These are phyloP conservation scores for Psophocarpus tetragonolobus DNA, from an alignment of 306 rosid species.

Conservation along the genomic window DNA sequence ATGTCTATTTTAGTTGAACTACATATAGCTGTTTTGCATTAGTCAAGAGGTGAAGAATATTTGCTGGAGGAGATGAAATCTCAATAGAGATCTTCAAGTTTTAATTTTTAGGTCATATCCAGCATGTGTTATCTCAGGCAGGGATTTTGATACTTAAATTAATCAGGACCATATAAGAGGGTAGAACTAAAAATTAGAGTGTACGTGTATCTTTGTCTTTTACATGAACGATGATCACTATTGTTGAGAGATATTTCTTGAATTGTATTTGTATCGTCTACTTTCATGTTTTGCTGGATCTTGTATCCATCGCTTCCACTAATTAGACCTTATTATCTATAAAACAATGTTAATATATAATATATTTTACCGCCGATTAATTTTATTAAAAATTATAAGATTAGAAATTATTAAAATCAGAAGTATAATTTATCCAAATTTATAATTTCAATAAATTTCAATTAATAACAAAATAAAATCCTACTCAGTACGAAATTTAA, in stretches of 20 bases:
- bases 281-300: neutral
- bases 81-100: neutral
- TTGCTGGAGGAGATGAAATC: neutral
- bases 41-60: neutral
- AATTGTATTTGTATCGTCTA: neutral
- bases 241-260: neutral
- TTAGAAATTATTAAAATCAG: too few species aligned
- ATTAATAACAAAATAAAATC: too few species aligned
- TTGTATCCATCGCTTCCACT: neutral
- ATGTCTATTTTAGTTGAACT: neutral
- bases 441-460: too few species aligned
- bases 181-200: neutral
- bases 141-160: neutral
- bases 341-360: too few species aligned
- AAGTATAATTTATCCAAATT: too few species aligned
- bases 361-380: too few species aligned
- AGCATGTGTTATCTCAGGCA: neutral
- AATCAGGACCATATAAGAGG: neutral
- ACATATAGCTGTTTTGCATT: neutral
- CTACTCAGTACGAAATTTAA: too few species aligned
- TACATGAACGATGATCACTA: neutral
- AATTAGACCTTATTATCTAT: too few species aligned
- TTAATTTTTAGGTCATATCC: neutral
- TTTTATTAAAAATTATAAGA: too few species aligned
- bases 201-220: neutral